phyloP scores from a whole-genome alignment of 106 monocot species.

The Dioscorea zingiberensis region DNA sequence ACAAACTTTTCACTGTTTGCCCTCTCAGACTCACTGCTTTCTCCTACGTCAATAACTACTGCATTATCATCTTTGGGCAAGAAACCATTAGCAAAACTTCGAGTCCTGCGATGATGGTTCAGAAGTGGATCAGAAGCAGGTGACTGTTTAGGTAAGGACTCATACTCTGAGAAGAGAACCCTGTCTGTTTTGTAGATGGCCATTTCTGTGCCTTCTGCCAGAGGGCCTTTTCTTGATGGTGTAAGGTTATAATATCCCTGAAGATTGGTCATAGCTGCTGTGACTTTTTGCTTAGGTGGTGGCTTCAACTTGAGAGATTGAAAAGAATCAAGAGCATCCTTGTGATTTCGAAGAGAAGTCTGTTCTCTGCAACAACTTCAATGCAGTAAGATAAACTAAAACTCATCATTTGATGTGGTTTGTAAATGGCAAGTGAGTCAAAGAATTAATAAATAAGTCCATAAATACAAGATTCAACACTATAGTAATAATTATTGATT shows the following conservation, averaged over 20 bases:
- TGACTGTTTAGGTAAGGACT: conserved; percentile 10
- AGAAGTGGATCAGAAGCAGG: conserved; percentile 39
- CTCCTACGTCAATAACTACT: conserved; percentile 12
- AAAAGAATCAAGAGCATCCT: conserved; percentile 49
- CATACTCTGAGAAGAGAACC: conserved; percentile 25
- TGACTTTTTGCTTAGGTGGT: conserved; percentile 18
- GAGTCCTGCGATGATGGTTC: conserved; percentile 41
- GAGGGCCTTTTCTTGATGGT: conserved; percentile 20
- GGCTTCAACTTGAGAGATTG: conserved; percentile 39
- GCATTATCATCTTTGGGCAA: conserved; percentile 9
- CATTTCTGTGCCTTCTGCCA: conserved; percentile 58
- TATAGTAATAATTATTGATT: no score
- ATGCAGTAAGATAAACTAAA: conserved; percentile 2
- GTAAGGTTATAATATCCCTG: conserved; percentile 66
- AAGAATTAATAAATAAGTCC: no score
- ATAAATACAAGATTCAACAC: no score
- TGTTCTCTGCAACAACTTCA: conserved; percentile 35
- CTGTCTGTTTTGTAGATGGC: conserved; percentile 34
- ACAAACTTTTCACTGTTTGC: conserved; percentile 22
- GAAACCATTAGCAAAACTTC: conserved; percentile 41
- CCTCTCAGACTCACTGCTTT: conserved; percentile 35
- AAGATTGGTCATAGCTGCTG: conserved; percentile 79
- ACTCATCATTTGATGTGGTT: no score
- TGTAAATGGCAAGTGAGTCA: no score
- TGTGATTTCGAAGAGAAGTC: conserved; percentile 30